These are phyloP conservation scores for Oryza meyeriana DNA, from an alignment of 176 grass and related monocot genomes.

Conservation along the genomic window DNA sequence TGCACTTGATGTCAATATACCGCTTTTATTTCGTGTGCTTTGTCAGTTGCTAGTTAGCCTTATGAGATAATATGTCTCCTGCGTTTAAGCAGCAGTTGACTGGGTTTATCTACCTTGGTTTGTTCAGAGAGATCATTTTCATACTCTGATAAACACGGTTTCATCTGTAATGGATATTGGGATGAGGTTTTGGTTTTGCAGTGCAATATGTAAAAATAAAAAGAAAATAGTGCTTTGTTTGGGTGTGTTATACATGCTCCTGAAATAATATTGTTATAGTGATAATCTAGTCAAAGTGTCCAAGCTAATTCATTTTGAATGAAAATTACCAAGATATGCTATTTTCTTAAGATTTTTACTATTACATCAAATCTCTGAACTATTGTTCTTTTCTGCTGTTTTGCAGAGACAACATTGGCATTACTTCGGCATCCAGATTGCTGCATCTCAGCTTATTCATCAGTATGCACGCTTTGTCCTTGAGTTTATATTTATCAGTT, in stretches of 20 bases:
- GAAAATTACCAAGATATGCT: background rate
- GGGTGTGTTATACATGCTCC: background rate
- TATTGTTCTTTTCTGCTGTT: slow-evolving; percentile 20
- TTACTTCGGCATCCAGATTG: slow-evolving; percentile 98
- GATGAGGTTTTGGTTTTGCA: background rate
- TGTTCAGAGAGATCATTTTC: background rate
- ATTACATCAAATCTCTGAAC: background rate
- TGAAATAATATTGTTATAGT: background rate
- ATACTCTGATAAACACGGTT: background rate
- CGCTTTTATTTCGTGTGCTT: background rate
- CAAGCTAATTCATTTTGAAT: background rate
- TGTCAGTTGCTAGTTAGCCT: background rate
- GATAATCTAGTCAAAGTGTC: background rate
- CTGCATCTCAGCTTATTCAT: slow-evolving; percentile 95
- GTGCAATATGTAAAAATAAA: background rate
- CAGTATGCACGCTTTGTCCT: slow-evolving; percentile 47
- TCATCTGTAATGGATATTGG: background rate
- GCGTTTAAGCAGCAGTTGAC: background rate
- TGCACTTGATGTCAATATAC: background rate
- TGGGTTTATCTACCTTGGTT: background rate
- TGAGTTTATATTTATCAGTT: slow-evolving; percentile 20
- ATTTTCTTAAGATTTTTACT: background rate
- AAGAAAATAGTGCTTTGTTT: background rate
- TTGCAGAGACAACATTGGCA: slow-evolving; percentile 88
- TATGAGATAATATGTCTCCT: background rate